Evolutionary conservation across 2,329 filamentous ascomycete species (phyloP), one percentile per base, ranked within the genome.

Genomic region (Lachnum nothofagi): DNA sequence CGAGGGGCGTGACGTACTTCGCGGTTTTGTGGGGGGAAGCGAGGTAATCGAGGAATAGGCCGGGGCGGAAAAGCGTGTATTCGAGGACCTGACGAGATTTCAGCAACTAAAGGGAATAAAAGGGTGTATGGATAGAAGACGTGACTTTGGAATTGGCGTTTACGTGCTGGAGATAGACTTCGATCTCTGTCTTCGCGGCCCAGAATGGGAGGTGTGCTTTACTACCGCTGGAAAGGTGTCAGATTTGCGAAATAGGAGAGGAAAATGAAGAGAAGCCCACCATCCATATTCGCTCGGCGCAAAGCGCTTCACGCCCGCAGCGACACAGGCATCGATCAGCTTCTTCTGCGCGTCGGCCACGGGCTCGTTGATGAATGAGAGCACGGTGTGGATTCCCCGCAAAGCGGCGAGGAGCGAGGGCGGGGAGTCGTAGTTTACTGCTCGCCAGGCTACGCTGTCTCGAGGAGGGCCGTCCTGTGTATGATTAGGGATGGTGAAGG

Each of bases 1-100:
- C 44, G 14, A 69, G 54, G 1, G 61, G 58, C 4, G 57, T 44
- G n/a, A 76, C 57, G 12, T 70, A 60, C 16, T 68, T 70, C 5
- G 66, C 53, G 0, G 70, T 67, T 12, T 68, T 60, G 47, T 72
- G 56, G 0, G 75, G 73, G 45, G 67, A 64, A 14, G 69, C 71
- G 10, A 78, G 65, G 64, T 77, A 78, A 57, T 77, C 67, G 29
- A 72, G 55, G 59, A 76, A 75, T 16, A 71, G 52, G 4, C 72
- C 72, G 1, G 72, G 70, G 46, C 76, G 73, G 63, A 78, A 78
- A 2, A 75, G 63, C 22, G 63, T 70, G 59, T 77, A 77, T 44
- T 77, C 71, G 4, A 76, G 63, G 14, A 73, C 64, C 69, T 72
- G 49, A 31, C 4, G 17, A 27, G 2, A 19, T 20, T 19, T 16